These are phyloP conservation scores for Boletellus ananiceps DNA, from an alignment of 768 basidiomycete genomes.

Conservation along the genomic window DNA sequence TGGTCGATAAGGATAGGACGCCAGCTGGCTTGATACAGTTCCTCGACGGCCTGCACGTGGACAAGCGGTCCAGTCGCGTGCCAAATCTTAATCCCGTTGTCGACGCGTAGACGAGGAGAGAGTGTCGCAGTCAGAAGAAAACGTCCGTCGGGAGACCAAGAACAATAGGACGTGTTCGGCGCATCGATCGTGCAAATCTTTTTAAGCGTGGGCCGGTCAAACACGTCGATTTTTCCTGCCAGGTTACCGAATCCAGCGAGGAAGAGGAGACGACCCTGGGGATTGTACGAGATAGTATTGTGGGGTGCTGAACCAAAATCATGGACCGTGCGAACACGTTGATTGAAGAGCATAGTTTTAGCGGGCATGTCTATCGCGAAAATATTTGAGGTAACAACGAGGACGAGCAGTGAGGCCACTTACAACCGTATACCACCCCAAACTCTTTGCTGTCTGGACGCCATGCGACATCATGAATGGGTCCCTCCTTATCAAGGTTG, in stretches of 20 bases:
- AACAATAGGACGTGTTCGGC: conserved; percentile 89
- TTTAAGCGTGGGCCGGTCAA: conserved; percentile 80
- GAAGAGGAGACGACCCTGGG: conserved; percentile 83
- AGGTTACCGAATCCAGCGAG: conserved; percentile 97
- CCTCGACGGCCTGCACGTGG: conserved; percentile 77
- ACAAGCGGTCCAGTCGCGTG: conserved; percentile 87
- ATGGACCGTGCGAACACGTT: conserved; percentile 79
- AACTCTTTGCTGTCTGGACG: conserved; percentile 97
- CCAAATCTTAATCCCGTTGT: conserved; percentile 97
- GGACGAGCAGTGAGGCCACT: conserved; percentile 31
- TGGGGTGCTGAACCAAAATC: conserved; percentile 88
- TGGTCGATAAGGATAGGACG: conserved; percentile 65
- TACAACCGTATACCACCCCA: conserved; percentile 93
- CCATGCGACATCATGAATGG: conserved; percentile 96
- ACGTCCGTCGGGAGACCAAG: conserved; percentile 93
- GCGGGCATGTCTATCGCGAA: conserved; percentile 81
- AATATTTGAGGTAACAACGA: not conserved
- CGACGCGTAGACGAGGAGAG: conserved; percentile 92
- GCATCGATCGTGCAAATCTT: conserved; percentile 82
- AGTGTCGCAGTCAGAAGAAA: conserved; percentile 93
- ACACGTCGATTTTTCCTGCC: conserved; percentile 88
- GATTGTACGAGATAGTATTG: conserved; percentile 94
- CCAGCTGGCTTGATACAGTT: conserved; percentile 89
- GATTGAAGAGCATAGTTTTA: conserved; percentile 87
- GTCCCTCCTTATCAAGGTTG: conserved; percentile 89